Evolutionary conservation across 352 stramenopile genomes (phyloP).

Genomic region (Pythium biforme): DNA sequence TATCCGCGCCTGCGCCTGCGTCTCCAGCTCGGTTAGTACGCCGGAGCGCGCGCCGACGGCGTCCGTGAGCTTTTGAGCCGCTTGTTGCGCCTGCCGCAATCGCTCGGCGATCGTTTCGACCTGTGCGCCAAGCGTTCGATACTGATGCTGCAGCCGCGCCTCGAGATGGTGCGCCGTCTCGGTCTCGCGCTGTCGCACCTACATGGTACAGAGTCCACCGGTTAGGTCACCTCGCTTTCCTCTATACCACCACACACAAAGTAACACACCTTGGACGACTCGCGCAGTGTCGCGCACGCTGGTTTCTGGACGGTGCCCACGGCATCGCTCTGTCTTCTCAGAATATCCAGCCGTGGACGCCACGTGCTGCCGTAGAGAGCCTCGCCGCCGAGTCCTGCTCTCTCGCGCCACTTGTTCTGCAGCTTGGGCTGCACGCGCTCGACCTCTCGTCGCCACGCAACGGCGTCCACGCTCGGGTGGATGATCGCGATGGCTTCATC

Average conservation of each 20-base stretch:
- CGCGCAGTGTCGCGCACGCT: not conserved
- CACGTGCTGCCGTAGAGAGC: not conserved
- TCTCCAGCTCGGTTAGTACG: not conserved
- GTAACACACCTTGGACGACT: conserved; percentile 3
- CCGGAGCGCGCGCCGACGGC: not conserved
- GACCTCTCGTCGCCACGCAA: conserved; percentile 20
- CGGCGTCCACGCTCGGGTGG: conserved; percentile 18
- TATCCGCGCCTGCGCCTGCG: not conserved
- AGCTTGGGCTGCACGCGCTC: conserved; percentile 13
- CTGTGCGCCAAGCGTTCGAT: not conserved
- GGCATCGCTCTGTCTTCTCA: not conserved
- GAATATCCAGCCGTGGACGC: conserved; percentile 9
- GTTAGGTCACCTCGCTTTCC: no score
- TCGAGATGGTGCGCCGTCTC: conserved; percentile 1
- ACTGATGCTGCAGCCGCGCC: not conserved
- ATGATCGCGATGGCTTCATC: conserved; percentile 23
- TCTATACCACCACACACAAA: no score
- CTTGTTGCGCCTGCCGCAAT: conserved; percentile 7
- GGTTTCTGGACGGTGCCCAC: not conserved
- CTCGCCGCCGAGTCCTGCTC: not conserved
- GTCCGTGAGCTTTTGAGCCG: not conserved
- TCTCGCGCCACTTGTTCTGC: conserved; percentile 3
- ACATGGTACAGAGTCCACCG: not conserved
- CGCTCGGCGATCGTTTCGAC: not conserved
- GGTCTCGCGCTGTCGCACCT: not conserved